A percentile compares a stretch with the other conserved stretches of the same genome.
These are phyloP conservation scores for Ballota nigra DNA, from an alignment of 257 asterid genomes.

Conservation along the genomic window DNA sequence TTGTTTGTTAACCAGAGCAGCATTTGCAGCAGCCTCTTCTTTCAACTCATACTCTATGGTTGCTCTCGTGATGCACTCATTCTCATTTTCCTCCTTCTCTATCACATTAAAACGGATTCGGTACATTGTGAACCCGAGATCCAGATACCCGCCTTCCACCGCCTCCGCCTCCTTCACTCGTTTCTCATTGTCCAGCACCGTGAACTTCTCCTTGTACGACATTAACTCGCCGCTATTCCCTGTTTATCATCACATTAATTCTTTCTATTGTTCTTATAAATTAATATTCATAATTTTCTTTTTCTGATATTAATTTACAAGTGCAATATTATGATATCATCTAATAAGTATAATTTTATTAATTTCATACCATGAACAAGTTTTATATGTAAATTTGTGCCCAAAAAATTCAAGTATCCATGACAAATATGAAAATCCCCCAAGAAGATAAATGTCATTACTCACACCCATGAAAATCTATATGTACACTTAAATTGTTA, in stretches of 20 bases:
- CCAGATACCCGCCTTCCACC: constrained; percentile 63
- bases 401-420: no score
- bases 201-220: constrained; percentile 53
- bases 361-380: no score
- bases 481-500: no score
- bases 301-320: no score
- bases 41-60: constrained; percentile 55
- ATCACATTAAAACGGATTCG: constrained; percentile 46
- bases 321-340: no score
- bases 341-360: no score
- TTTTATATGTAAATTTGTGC: no score
- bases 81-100: constrained; percentile 31
- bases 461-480: no score
- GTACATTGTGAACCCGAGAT: constrained; percentile 44
- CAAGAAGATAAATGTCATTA: no score
- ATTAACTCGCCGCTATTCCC: constrained; percentile 25
- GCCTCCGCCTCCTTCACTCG: constrained; percentile 48
- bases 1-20: constrained; percentile 41
- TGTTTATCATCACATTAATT: neutral
- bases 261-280: no score
- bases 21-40: constrained; percentile 48
- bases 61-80: constrained; percentile 43
- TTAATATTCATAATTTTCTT: no score
- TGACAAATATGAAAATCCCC: no score
- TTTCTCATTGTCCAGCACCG: constrained; percentile 54